Evolutionary conservation across 2,329 filamentous ascomycete species (phyloP), one percentile per base, ranked within the genome.

Genomic region (Acephala macrosclerotiorum): DNA sequence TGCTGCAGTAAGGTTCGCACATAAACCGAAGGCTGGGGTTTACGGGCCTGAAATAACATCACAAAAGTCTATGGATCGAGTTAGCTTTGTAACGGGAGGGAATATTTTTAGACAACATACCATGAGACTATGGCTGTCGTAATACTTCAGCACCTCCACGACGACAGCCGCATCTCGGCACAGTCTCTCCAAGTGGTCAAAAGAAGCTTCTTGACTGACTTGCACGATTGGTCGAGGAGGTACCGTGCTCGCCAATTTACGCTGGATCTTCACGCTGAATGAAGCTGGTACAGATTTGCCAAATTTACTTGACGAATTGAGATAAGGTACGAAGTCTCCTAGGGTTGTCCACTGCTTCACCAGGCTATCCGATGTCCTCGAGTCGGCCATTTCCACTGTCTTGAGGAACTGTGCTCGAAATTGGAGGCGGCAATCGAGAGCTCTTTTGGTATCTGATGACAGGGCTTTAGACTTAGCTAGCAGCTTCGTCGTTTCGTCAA

Each of bases 231-330:
- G 94, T 9, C 95, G 87, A 8, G 96, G 96, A 3, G 96, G 96
- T 73, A 97, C 94, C 0, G 94, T 97, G 71, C 94, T 97, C 0
- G 96, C 94, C 36, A 99, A 83, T 68, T 91, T 91, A n/a, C 94
- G 87, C 76, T 99, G 96, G 42, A 98, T 85, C 75, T 97, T 97
- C 26, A 88, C 87, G 72, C 93, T 97, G 77, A 97, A 98, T 0
- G 94, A 89, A n/a, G 89, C 89, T 0, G 89, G 85, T 0, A 96
- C 88, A 0, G 87, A 78, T 59, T 84, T 88, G 0, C 88, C 91
- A 2, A 95, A 78, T 0, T 79, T 72, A 62, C 90, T 85, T 0
- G 90, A 89, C 33, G 83, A 81, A 65, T 86, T 82, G 60, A 96
- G 82, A 0, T 78, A 74, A 3, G 83, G 79, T 59, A 94, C 79